Conservation (phyloP, 768 basidiomycete species). For the Chalciporus chontae region DNA sequence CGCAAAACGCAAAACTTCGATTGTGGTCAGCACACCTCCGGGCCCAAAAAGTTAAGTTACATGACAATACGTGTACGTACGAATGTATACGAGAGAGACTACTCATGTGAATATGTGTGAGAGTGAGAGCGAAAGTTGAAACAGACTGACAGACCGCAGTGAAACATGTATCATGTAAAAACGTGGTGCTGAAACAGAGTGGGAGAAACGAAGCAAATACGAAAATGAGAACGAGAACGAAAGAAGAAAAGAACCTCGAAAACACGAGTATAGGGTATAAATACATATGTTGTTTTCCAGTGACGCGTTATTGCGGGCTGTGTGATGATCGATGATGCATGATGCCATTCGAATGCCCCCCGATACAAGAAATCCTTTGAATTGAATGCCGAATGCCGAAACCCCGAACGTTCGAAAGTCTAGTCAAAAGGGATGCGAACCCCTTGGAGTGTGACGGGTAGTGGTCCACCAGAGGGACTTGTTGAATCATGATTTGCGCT, state of each 20-base stretch:
- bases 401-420: not conserved
- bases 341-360: not conserved
- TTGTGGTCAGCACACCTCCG: not conserved
- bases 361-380: not conserved
- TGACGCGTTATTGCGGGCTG: not conserved
- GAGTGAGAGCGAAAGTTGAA: too few species aligned
- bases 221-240: not conserved
- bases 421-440: not conserved
- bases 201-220: not conserved
- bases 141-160: not conserved
- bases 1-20: not conserved
- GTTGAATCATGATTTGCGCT: constrained; percentile 24
- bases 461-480: not conserved
- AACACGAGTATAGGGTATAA: constrained; percentile 19
- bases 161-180: not conserved
- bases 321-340: not conserved
- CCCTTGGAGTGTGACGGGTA: too few species aligned
- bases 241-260: not conserved
- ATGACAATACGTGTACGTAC: constrained; percentile 3
- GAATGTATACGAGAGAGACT: constrained; percentile 11
- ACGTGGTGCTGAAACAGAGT: not conserved
- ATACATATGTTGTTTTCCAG: not conserved
- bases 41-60: not conserved
- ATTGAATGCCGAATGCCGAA: not conserved
- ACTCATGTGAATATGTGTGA: not conserved